Conservation (phyloP, 1,284 basidiomycete species). For the Coriolopsis trogii region DNA sequence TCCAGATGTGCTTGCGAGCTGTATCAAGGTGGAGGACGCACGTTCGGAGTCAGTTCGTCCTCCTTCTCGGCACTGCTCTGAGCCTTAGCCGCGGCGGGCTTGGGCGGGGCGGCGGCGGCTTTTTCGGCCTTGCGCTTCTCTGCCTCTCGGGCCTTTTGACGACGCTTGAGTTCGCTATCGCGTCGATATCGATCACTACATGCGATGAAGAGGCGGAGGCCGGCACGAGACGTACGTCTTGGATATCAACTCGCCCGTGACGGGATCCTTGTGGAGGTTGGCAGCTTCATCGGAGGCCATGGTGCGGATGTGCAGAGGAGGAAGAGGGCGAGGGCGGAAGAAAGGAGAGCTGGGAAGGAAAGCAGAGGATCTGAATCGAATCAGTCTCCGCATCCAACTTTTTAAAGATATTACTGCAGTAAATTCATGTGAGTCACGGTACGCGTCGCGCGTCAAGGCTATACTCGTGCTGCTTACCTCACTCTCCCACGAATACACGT, state of each 20-base stretch:
- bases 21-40: slow-evolving; percentile 41
- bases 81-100: slow-evolving; percentile 43
- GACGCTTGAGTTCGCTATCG: slow-evolving; percentile 92
- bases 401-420: slow-evolving; percentile 20
- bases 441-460: slow-evolving; percentile 1
- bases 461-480: slow-evolving; percentile 2
- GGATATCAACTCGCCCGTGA: slow-evolving; percentile 94
- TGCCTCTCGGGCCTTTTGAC: slow-evolving; percentile 84
- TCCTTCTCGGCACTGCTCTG: slow-evolving; percentile 54
- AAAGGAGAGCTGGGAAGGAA: slow-evolving; percentile 15
- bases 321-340: slow-evolving; percentile 5
- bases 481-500: slow-evolving; percentile 15
- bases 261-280: slow-evolving; percentile 80
- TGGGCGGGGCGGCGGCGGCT: slow-evolving; percentile 51
- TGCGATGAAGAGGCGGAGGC: slow-evolving; percentile 1
- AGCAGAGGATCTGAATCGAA: slow-evolving; percentile 29
- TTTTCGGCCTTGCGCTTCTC: slow-evolving; percentile 87
- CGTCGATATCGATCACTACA: slow-evolving; percentile 33
- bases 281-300: slow-evolving; percentile 60
- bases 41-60: slow-evolving; percentile 83
- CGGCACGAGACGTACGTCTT: slow-evolving; percentile 71
- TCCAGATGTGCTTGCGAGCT: not conserved
- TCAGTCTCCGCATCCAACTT: slow-evolving; percentile 35
- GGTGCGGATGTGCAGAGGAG: slow-evolving; percentile 25
- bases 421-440: slow-evolving; percentile 21